phyloP scores from a whole-genome alignment of 2,329 filamentous ascomycete genomes.

The Alternaria novae-zelandiae region DNA sequence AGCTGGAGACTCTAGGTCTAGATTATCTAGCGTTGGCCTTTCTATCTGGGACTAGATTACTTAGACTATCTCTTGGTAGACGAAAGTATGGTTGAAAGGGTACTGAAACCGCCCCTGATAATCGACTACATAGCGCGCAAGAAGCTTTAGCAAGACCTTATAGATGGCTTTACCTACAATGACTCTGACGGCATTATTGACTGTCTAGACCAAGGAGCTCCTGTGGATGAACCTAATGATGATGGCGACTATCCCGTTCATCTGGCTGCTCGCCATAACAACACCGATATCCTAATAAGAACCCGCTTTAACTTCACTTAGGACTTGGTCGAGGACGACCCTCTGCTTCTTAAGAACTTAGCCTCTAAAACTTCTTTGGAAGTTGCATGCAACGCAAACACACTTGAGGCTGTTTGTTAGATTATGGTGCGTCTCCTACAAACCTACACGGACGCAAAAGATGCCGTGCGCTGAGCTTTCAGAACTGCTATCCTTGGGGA shows the following conservation, averaged over 20 bases:
- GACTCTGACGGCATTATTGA: fast-evolving
- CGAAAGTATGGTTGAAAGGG: neutral
- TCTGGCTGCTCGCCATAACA: neutral
- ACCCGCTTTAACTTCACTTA: neutral
- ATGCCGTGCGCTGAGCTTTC: too few species aligned
- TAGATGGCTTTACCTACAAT: too few species aligned
- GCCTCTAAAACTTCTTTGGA: neutral
- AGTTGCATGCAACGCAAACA: neutral
- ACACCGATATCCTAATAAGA: neutral
- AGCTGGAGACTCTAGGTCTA: too few species aligned
- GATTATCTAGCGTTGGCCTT: fast-evolving
- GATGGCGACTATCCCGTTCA: neutral
- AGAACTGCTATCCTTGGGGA: too few species aligned
- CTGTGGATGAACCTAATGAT: neutral
- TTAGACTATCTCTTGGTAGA: neutral
- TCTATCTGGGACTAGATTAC: neutral
- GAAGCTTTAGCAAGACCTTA: too few species aligned
- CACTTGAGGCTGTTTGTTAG: too few species aligned
- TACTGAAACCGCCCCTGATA: too few species aligned
- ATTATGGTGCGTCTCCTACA: too few species aligned
- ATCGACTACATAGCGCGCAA: too few species aligned
- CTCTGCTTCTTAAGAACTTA: fast-evolving
- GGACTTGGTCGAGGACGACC: neutral
- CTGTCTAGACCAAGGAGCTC: neutral
- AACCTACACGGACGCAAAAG: too few species aligned